Evolutionary conservation across 768 basidiomycete species (phyloP).

Genomic region (Trametes elegans): DNA sequence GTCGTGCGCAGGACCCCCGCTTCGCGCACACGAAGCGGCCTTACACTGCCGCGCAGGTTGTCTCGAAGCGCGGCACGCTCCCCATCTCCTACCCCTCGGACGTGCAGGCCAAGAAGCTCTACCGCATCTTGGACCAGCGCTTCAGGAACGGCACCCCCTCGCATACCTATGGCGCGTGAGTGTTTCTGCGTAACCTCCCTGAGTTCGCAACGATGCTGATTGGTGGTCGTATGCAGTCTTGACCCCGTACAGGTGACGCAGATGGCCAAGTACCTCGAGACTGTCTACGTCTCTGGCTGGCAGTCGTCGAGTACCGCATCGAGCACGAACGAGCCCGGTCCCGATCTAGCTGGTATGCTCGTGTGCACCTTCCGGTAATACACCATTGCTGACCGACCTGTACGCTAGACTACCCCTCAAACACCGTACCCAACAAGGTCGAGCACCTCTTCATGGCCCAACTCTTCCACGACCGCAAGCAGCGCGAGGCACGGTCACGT

Average conservation of each 20-base stretch:
- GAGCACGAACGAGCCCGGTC: slow-evolving; percentile 93
- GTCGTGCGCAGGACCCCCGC: slow-evolving; percentile 65
- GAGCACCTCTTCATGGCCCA: slow-evolving; percentile 98
- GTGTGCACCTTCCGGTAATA: too few species aligned
- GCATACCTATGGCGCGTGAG: slow-evolving; percentile 98
- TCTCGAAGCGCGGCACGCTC: slow-evolving; percentile 89
- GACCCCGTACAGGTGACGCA: slow-evolving; percentile 98
- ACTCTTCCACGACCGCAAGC: slow-evolving; percentile 98
- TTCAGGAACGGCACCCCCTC: slow-evolving; percentile 76
- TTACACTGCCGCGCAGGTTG: slow-evolving; percentile 91
- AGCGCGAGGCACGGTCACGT: slow-evolving; percentile 73
- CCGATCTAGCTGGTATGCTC: slow-evolving; percentile 87
- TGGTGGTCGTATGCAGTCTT: slow-evolving; percentile 55
- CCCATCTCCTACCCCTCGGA: slow-evolving; percentile 85
- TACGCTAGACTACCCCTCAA: slow-evolving; percentile 86
- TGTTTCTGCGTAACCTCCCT: not conserved
- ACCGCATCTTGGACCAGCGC: slow-evolving; percentile 70
- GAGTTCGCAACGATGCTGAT: not conserved
- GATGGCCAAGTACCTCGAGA: slow-evolving; percentile 98
- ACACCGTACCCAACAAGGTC: slow-evolving; percentile 98
- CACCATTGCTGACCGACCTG: not conserved
- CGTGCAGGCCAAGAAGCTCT: slow-evolving; percentile 84
- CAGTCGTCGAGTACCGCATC: slow-evolving; percentile 93
- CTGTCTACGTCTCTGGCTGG: slow-evolving; percentile 98
- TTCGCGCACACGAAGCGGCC: slow-evolving; percentile 87